Evolutionary conservation across 2,329 filamentous ascomycete genomes (phyloP).

Genomic region (Aspergillus pseudotamarii): DNA sequence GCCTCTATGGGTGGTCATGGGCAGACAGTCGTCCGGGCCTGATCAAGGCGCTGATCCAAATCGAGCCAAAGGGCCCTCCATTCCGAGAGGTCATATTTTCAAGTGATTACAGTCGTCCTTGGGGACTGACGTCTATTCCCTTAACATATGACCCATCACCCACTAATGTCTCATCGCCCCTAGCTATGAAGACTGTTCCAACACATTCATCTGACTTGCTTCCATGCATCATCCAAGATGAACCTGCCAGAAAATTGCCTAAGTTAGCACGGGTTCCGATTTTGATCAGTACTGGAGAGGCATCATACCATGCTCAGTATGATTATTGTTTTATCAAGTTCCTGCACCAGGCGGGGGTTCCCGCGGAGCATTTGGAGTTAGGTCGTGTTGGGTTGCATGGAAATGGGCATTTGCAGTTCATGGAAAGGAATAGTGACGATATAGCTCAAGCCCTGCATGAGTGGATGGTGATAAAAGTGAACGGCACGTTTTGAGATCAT

Average conservation of each 20-base stretch:
- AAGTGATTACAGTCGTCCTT: slow-evolving; percentile 15
- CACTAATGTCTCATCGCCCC: slow-evolving; percentile 9
- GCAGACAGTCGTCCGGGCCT: slow-evolving; percentile 52
- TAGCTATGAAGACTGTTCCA: slow-evolving; percentile 15
- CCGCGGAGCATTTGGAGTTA: slow-evolving; percentile 49
- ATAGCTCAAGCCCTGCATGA: slow-evolving; percentile 13
- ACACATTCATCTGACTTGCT: slow-evolving; percentile 16
- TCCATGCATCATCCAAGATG: slow-evolving; percentile 42
- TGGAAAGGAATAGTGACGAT: slow-evolving; percentile 28
- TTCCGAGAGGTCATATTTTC: slow-evolving; percentile 20
- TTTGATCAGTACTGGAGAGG: slow-evolving; percentile 55
- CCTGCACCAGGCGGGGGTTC: slow-evolving; percentile 56
- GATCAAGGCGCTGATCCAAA: slow-evolving; percentile 52
- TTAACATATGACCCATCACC: slow-evolving; percentile 15
- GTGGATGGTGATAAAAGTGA: slow-evolving; percentile 2
- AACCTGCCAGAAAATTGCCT: slow-evolving; percentile 47
- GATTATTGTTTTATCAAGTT: slow-evolving; percentile 59
- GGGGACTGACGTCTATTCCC: slow-evolving; percentile 24
- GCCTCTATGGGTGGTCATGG: slow-evolving; percentile 49
- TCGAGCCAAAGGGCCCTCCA: slow-evolving; percentile 59
- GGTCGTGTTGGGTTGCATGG: slow-evolving; percentile 50
- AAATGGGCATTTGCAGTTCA: slow-evolving; percentile 55
- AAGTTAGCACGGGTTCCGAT: slow-evolving; percentile 54
- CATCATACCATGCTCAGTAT: slow-evolving; percentile 57
- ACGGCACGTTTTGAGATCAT: neutral